Conservation (phyloP, 768 basidiomycete genomes). For the Coprinopsis marcescibilis region DNA sequence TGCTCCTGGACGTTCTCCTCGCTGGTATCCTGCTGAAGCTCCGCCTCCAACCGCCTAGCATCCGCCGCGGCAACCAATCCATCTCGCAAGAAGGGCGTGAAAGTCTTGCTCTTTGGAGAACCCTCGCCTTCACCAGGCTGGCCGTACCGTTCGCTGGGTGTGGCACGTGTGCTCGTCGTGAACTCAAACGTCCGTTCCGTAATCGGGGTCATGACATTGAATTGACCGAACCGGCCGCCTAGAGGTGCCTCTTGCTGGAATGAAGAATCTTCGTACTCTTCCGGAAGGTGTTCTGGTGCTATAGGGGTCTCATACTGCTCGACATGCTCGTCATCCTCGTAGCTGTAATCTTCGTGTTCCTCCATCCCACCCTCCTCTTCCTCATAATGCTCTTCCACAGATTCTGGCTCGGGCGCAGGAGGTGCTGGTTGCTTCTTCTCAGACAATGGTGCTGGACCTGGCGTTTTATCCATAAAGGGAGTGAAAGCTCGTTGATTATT, state of each 20-base stretch:
- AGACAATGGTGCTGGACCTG: slow-evolving; percentile 1
- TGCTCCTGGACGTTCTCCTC: slow-evolving; percentile 27
- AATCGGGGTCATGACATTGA: slow-evolving; percentile 97
- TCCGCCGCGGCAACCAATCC: slow-evolving; percentile 45
- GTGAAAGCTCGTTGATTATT: slow-evolving; percentile 18
- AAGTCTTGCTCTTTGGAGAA: slow-evolving; percentile 18
- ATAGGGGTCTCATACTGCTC: slow-evolving; percentile 29
- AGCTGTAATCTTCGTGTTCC: slow-evolving; percentile 12
- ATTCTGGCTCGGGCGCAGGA: slow-evolving; percentile 22
- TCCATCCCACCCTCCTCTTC: slow-evolving; percentile 14
- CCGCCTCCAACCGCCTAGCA: slow-evolving; percentile 50
- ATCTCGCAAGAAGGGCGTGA: slow-evolving; percentile 27
- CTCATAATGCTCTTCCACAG: slow-evolving; percentile 25
- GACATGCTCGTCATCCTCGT: slow-evolving; percentile 24
- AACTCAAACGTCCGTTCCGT: slow-evolving; percentile 91
- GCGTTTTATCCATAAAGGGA: slow-evolving; percentile 24
- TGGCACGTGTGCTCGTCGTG: slow-evolving; percentile 54
- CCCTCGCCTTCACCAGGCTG: slow-evolving; percentile 15
- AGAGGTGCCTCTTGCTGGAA: slow-evolving; percentile 48
- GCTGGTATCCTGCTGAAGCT: slow-evolving; percentile 34
- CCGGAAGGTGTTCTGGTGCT: slow-evolving; percentile 21
- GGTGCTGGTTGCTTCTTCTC: not conserved
- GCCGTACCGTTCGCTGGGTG: slow-evolving; percentile 33
- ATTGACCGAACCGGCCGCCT: slow-evolving; percentile 72
- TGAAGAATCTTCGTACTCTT: slow-evolving; percentile 31